These are phyloP conservation scores for Aciculosporium take DNA, from an alignment of 2,329 filamentous ascomycete species.

Conservation along the genomic window DNA sequence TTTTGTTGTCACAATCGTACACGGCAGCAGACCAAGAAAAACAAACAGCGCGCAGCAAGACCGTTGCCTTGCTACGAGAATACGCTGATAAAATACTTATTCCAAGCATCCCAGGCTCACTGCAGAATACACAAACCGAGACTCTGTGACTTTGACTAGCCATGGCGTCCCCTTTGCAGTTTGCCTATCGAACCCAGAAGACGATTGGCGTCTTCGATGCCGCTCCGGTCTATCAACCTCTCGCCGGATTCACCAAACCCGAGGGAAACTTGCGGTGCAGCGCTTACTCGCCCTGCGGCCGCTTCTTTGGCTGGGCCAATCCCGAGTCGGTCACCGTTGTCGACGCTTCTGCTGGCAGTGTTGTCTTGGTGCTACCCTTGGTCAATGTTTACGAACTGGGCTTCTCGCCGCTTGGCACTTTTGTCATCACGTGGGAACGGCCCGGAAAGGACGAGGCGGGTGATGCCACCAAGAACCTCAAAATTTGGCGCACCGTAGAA, in stretches of 20 bases:
- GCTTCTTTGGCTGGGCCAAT: conserved; percentile 90
- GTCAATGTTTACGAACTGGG: conserved; percentile 84
- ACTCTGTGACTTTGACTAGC: conserved; percentile 77
- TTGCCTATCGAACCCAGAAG: conserved; percentile 96
- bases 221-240: conserved; percentile 70
- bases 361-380: conserved; percentile 61
- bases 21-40: background rate
- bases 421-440: conserved; percentile 92
- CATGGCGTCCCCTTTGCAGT: conserved; percentile 88
- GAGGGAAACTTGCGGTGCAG: conserved; percentile 92
- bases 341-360: conserved; percentile 62
- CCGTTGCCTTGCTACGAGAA: background rate
- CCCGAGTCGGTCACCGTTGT: conserved; percentile 75
- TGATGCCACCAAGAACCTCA: conserved; percentile 89
- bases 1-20: background rate
- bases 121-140: conserved; percentile 14
- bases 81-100: background rate
- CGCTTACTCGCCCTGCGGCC: conserved; percentile 88
- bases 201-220: conserved; percentile 88
- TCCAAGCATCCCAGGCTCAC: conserved; percentile 10
- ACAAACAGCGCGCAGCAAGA: background rate
- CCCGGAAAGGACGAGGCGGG: conserved; percentile 85
- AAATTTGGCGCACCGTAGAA: conserved; percentile 82
- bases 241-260: conserved; percentile 72
- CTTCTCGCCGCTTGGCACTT: conserved; percentile 86